A percentile compares a stretch with the other conserved stretches of the same genome.
These are phyloP conservation scores for Syncephalis plumigaleata DNA, from an alignment of 371 early-diverging fungal species.

Conservation along the genomic window DNA sequence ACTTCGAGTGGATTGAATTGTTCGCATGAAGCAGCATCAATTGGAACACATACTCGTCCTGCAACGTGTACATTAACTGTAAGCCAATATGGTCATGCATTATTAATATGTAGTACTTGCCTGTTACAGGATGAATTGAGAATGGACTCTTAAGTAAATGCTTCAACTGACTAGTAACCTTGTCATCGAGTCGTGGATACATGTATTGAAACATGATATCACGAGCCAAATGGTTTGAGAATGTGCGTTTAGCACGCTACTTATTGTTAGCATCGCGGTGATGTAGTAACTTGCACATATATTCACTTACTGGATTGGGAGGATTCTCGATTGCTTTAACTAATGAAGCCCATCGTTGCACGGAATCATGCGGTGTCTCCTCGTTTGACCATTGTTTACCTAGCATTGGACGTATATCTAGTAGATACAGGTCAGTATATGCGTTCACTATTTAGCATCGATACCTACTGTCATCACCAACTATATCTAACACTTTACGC, in stretches of 20 bases:
- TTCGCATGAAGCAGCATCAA: slow-evolving; percentile 52
- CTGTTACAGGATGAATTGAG: slow-evolving; percentile 95
- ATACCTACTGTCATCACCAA: slow-evolving; percentile 51
- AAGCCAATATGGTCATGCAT: not conserved
- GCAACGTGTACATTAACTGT: not conserved
- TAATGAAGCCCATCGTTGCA: slow-evolving; percentile 21
- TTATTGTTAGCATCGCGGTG: not conserved
- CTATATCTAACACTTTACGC: slow-evolving; percentile 49
- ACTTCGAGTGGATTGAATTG: slow-evolving; percentile 62
- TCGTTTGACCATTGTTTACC: no score
- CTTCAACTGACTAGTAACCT: slow-evolving; percentile 80
- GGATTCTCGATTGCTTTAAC: not conserved
- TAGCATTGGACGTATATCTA: no score
- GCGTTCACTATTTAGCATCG: not conserved
- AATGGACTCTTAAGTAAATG: slow-evolving; percentile 99
- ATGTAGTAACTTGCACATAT: slow-evolving; percentile 2
- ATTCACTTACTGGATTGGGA: not conserved
- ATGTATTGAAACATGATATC: slow-evolving; percentile 75
- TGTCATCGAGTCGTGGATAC: slow-evolving; percentile 91
- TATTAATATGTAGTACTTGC: slow-evolving; percentile 15
- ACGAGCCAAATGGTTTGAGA: slow-evolving; percentile 7
- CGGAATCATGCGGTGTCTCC: slow-evolving; percentile 10
- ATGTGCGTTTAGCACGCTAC: not conserved
- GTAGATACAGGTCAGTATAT: no score
- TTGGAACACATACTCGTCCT: slow-evolving; percentile 86